Base-by-base conservation (phyloP, 1,284 basidiomycete genomes). In the Sanghuangporus sanghuang region DNA sequence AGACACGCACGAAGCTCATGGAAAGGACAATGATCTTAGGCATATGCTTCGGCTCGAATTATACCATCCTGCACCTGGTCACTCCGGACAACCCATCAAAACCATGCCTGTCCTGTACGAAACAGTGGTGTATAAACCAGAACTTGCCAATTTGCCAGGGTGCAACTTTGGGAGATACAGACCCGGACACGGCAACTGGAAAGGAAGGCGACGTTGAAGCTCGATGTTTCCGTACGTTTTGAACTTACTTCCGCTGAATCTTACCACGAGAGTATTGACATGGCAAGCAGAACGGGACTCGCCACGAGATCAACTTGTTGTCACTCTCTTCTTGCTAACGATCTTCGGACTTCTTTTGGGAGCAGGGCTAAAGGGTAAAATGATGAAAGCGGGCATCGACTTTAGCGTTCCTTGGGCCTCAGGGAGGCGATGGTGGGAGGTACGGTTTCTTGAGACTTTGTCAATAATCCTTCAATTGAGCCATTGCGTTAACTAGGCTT, bases 161-260 rank as follows among this genome's bases (percentile, higher is more conserved):
- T 50, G 95, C 95, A 39, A 82, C 87, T 59, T 77, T 94, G 40
- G 95, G 93, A 35, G 90, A 94, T 70, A 87, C 91, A 42, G 86
- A 98, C 75, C 90, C 89, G 23, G 95, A 98, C 74, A 94, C 90
- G 21, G 94, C 91, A 6, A 96, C 94, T 1, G 95, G 95, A n/a
- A 95, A 93, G 71, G 95, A 96, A 73, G 95, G 95, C 27, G 95
- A 97, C 74, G 93, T 98, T 42, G 92, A 96, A 77, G 95, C 95
- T 65, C 82, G 93, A 73, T 98, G 95, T 80, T 97, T 97, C 77
- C 93, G 95, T 96, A 76, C 71, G 94, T 85, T 62, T 68, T 62
- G 5, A 32, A 3, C 68, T 67, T 71, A 68, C 40, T 21, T 18
- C 35, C 44, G 35, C 21, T n/a, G 32, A 40, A 18, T 40, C 32